Evolutionary conservation across 441 rosid genomes (phyloP).

Genomic region (Euphorbia celastroides): DNA sequence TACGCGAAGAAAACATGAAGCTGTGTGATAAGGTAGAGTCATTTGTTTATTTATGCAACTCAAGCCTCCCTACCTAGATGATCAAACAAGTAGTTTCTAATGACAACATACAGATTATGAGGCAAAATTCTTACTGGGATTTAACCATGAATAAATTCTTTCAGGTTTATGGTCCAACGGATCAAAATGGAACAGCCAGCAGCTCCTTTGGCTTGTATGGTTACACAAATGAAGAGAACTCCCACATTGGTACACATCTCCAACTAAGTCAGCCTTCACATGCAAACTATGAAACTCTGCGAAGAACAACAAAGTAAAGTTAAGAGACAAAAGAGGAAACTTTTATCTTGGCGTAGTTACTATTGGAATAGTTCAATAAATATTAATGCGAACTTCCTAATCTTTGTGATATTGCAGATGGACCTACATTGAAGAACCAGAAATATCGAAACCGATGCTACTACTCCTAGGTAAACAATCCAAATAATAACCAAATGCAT

Average conservation of each 20-base stretch:
- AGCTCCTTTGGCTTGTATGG: constrained; percentile 22
- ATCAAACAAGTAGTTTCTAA: background rate
- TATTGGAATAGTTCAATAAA: background rate
- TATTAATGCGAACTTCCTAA: background rate
- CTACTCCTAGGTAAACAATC: background rate
- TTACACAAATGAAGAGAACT: constrained; percentile 22
- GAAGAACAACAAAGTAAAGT: constrained; percentile 17
- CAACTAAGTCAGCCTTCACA: constrained; percentile 41
- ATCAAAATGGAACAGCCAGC: constrained; percentile 20
- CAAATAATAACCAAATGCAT: background rate
- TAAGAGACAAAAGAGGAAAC: background rate
- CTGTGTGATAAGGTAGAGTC: constrained; percentile 36
- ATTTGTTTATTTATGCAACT: background rate
- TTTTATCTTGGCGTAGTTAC: background rate
- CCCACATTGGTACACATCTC: constrained; percentile 32
- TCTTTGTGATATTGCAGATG: constrained; percentile 13
- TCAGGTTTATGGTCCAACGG: constrained; percentile 40
- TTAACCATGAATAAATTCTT: constrained; percentile 13
- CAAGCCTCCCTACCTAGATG: background rate
- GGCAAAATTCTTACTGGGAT: background rate
- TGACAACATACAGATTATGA: background rate
- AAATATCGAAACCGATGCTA: background rate
- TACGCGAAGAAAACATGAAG: constrained; percentile 38
- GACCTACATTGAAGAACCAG: constrained; percentile 4
- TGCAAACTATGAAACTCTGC: constrained; percentile 14